Percentiles rank a stretch among this genome's conserved stretches.
Conservation (phyloP, 2,329 filamentous ascomycete species). For the Ascomycota sp. region DNA sequence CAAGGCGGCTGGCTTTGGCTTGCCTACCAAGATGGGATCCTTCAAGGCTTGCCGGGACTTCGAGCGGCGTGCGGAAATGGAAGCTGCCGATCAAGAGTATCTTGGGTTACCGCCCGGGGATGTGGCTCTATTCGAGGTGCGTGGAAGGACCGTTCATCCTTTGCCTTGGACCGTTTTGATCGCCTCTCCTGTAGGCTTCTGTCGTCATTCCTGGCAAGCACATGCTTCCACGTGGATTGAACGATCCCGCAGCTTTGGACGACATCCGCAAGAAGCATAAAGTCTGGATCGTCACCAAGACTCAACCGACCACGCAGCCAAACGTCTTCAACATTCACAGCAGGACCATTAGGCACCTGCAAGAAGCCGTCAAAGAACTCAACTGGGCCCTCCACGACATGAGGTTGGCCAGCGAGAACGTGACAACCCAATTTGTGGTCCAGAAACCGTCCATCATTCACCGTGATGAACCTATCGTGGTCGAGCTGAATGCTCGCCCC, state of each 20-base stretch:
- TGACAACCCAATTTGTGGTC: slow-evolving; percentile 8
- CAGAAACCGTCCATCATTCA: slow-evolving; percentile 6
- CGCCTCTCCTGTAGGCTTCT: slow-evolving; percentile 5
- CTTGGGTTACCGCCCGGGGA: background rate
- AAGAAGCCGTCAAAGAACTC: slow-evolving; percentile 8
- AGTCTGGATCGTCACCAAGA: slow-evolving; percentile 11
- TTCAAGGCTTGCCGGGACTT: background rate
- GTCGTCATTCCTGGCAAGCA: slow-evolving; percentile 10
- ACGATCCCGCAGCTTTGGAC: slow-evolving; percentile 7
- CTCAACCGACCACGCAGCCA: slow-evolving; percentile 1
- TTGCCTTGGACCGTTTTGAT: background rate
- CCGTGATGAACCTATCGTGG: slow-evolving; percentile 4
- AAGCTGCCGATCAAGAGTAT: background rate
- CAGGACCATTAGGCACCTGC: slow-evolving; percentile 6
- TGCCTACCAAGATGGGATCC: background rate
- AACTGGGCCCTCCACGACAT: slow-evolving; percentile 13
- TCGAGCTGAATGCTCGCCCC: slow-evolving; percentile 8
- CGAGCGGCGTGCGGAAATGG: background rate
- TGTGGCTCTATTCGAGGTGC: background rate
- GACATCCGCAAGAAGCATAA: slow-evolving; percentile 8
- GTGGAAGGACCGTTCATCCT: background rate
- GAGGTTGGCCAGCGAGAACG: slow-evolving; percentile 8
- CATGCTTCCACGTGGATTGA: slow-evolving; percentile 8
- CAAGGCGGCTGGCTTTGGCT: background rate
- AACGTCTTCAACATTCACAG: slow-evolving; percentile 9